phyloP scores from a whole-genome alignment of 768 basidiomycete genomes.

The Boletus bicolor region DNA sequence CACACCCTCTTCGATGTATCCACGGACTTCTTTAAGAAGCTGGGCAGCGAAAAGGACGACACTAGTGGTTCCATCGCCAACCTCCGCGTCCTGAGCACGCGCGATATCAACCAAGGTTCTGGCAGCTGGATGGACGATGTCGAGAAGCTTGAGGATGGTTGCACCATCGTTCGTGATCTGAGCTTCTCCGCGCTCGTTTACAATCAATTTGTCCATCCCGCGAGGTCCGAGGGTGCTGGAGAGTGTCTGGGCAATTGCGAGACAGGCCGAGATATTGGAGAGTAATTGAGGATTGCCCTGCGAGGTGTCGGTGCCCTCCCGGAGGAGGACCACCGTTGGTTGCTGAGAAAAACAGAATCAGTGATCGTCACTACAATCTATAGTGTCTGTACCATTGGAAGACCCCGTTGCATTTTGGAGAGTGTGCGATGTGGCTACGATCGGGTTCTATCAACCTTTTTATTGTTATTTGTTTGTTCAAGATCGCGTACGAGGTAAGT shows the following conservation, averaged over 20 bases:
- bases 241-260: conserved; percentile 88
- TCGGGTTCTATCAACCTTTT: conserved; percentile 7
- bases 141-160: conserved; percentile 94
- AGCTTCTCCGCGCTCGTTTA: conserved; percentile 88
- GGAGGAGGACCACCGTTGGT: conserved; percentile 95
- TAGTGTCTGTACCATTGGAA: conserved; percentile 62
- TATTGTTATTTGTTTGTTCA: conserved; percentile 24
- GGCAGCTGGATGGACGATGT: conserved; percentile 97
- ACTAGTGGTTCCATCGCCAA: conserved; percentile 97
- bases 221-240: conserved; percentile 95
- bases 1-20: conserved; percentile 94
- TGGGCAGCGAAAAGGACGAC: conserved; percentile 95
- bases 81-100: conserved; percentile 96
- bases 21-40: conserved; percentile 86
- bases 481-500: not conserved
- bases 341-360: conserved; percentile 51
- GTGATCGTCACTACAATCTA: not conserved
- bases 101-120: conserved; percentile 98
- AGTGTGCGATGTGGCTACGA: conserved; percentile 8
- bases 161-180: conserved; percentile 99
- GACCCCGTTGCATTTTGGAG: conserved; percentile 73
- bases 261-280: conserved; percentile 95
- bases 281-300: conserved; percentile 91
- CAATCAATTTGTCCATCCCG: conserved; percentile 99
- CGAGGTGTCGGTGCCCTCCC: conserved; percentile 94